Conservation (phyloP, 768 basidiomycete genomes). For the Rhizopogon vinicolor region DNA sequence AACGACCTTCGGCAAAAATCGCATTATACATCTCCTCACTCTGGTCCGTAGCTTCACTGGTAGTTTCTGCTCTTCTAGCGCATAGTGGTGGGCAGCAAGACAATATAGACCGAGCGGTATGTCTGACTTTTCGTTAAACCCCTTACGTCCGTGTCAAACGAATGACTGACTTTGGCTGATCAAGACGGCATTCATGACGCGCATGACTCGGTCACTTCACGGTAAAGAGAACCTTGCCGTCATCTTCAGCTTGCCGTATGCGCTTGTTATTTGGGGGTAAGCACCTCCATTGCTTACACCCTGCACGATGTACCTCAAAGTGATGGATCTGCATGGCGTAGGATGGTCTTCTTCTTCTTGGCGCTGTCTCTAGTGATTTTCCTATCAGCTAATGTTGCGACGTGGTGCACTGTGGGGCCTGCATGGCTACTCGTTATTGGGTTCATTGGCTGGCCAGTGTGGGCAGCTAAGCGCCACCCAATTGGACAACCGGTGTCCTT, state of each 20-base stretch:
- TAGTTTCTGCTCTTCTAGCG: slow-evolving; percentile 6
- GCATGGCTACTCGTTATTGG: neutral
- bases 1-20: neutral
- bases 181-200: slow-evolving; percentile 1
- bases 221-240: slow-evolving; percentile 43
- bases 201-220: slow-evolving; percentile 12
- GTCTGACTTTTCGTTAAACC: slow-evolving; percentile 6
- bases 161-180: neutral
- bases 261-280: slow-evolving; percentile 49
- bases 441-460: neutral
- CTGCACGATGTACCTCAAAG: neutral
- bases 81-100: slow-evolving; percentile 29
- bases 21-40: slow-evolving; percentile 6
- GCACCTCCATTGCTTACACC: slow-evolving; percentile 12
- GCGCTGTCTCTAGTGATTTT: slow-evolving; percentile 4
- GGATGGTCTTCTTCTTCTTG: slow-evolving; percentile 7
- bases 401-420: neutral
- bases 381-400: neutral
- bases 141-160: neutral
- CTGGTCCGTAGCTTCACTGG: slow-evolving; percentile 4
- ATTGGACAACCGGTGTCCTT: neutral
- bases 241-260: slow-evolving; percentile 46
- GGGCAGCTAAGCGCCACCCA: neutral
- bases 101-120: slow-evolving; percentile 34
- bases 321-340: neutral